These are phyloP conservation scores for Cladosporium colombiae DNA, from an alignment of 2,329 filamentous ascomycete genomes.

Conservation along the genomic window DNA sequence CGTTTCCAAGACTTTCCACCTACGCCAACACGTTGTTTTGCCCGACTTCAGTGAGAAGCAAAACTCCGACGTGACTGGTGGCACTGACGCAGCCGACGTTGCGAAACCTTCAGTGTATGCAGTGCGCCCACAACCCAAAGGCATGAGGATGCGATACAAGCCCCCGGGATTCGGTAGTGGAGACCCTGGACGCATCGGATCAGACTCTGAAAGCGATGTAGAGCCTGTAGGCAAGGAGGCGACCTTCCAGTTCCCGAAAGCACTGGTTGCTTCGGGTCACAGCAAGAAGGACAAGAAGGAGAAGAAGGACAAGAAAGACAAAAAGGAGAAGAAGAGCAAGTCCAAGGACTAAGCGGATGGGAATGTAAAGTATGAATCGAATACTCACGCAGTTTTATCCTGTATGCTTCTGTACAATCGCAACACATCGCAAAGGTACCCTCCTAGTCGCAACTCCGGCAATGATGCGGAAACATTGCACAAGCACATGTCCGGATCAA, in stretches of 20 bases:
- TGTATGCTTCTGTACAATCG: background rate
- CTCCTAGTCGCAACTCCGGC: background rate
- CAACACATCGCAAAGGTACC: background rate
- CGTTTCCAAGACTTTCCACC: conserved; percentile 63
- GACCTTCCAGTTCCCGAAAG: conserved; percentile 31
- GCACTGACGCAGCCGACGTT: conserved; percentile 43
- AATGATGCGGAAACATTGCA: background rate
- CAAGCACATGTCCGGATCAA: background rate
- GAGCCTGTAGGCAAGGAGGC: conserved; percentile 26
- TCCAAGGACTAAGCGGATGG: conserved; percentile 8
- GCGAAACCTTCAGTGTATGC: conserved; percentile 53
- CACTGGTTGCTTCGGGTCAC: conserved; percentile 39
- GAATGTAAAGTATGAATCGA: conserved; percentile 14
- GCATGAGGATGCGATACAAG: conserved; percentile 66
- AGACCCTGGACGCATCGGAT: conserved; percentile 43
- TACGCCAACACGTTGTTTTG: conserved; percentile 64
- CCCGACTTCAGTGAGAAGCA: conserved; percentile 44
- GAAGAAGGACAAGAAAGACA: conserved; percentile 41
- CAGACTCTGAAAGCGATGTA: conserved; percentile 47
- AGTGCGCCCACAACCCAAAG: conserved; percentile 66
- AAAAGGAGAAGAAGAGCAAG: conserved; percentile 36
- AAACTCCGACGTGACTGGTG: conserved; percentile 43
- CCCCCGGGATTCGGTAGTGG: conserved; percentile 62
- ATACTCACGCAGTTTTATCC: conserved; percentile 10
- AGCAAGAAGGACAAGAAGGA: conserved; percentile 36